A percentile compares a stretch with the other conserved stretches of the same genome.
Evolutionary conservation across 208 protist species (phyloP).

Genomic region (Novymonas esmeraldas): DNA sequence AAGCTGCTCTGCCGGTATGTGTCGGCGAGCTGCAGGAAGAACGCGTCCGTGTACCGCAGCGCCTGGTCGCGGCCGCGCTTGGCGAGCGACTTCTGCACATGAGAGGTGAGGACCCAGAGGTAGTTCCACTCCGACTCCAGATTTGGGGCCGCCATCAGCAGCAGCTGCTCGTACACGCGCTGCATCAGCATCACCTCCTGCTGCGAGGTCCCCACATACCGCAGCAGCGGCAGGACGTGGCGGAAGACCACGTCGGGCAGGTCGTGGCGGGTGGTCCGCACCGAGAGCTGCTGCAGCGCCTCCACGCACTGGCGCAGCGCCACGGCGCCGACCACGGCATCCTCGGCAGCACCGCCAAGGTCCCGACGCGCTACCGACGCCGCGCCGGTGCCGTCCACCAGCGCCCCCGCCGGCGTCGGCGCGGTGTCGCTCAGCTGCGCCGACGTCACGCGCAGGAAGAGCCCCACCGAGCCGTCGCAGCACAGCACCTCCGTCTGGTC

Average conservation of each 20-base stretch:
- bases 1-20: conserved; percentile 35
- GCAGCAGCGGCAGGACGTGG: conserved; percentile 52
- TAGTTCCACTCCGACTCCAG: conserved; percentile 62
- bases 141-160: conserved; percentile 39
- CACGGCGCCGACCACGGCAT: neutral
- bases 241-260: conserved; percentile 46
- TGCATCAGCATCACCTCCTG: conserved; percentile 72
- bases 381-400: neutral
- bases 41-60: conserved; percentile 71
- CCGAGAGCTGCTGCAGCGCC: conserved; percentile 31
- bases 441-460: conserved; percentile 25
- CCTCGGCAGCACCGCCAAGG: neutral
- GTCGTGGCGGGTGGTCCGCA: conserved; percentile 15
- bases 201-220: conserved; percentile 45
- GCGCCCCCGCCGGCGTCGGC: neutral
- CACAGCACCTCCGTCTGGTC: conserved; percentile 18
- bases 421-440: neutral
- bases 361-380: too few relatives aligned
- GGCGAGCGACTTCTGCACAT: conserved; percentile 57
- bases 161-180: conserved; percentile 52
- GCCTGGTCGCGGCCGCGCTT: conserved; percentile 36
- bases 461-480: conserved; percentile 18
- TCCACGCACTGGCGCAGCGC: conserved; percentile 30
- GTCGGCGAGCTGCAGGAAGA: conserved; percentile 66
- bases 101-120: conserved; percentile 54